Evolutionary conservation across 2,329 filamentous ascomycete species (phyloP).

Genomic region (Alternaria sp.): DNA sequence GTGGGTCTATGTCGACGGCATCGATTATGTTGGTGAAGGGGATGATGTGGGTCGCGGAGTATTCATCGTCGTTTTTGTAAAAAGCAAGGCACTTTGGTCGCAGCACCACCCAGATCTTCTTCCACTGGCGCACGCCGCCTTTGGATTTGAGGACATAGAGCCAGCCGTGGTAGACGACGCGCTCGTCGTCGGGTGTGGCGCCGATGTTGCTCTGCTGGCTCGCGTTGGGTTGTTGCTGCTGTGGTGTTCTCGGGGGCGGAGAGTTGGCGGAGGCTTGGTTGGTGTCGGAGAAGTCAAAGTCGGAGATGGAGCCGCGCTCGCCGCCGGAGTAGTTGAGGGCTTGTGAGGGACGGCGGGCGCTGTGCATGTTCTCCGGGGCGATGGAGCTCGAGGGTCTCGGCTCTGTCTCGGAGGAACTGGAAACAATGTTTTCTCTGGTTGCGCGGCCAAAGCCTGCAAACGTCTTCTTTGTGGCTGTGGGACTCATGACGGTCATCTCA

Average conservation of each 20-base stretch:
- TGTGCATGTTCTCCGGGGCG: constrained; percentile 43
- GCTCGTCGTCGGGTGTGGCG: constrained; percentile 70
- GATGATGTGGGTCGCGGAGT: constrained; percentile 83
- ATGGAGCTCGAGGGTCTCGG: constrained; percentile 38
- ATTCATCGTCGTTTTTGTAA: constrained; percentile 93
- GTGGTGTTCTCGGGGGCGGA: constrained; percentile 34
- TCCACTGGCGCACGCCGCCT: constrained; percentile 89
- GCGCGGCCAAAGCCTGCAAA: constrained; percentile 52
- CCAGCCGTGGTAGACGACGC: constrained; percentile 93
- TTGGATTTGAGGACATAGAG: constrained; percentile 85
- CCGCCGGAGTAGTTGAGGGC: constrained; percentile 69
- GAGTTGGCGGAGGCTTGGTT: constrained; percentile 64
- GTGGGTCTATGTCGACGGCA: constrained; percentile 88
- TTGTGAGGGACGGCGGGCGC: constrained; percentile 66
- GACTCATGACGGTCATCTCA: constrained; percentile 78
- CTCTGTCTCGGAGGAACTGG: constrained; percentile 59
- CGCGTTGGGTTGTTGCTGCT: constrained; percentile 59
- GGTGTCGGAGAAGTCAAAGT: constrained; percentile 85
- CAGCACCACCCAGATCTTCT: constrained; percentile 90
- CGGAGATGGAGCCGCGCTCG: constrained; percentile 80
- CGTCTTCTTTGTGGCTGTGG: constrained; percentile 62
- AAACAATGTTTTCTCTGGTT: constrained; percentile 43
- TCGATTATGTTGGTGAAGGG: constrained; percentile 82
- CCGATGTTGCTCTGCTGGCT: constrained; percentile 68
- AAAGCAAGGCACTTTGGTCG: constrained; percentile 84